These are phyloP conservation scores for Trichoderma sp. DNA, from an alignment of 2,329 filamentous ascomycete genomes.

Conservation along the genomic window DNA sequence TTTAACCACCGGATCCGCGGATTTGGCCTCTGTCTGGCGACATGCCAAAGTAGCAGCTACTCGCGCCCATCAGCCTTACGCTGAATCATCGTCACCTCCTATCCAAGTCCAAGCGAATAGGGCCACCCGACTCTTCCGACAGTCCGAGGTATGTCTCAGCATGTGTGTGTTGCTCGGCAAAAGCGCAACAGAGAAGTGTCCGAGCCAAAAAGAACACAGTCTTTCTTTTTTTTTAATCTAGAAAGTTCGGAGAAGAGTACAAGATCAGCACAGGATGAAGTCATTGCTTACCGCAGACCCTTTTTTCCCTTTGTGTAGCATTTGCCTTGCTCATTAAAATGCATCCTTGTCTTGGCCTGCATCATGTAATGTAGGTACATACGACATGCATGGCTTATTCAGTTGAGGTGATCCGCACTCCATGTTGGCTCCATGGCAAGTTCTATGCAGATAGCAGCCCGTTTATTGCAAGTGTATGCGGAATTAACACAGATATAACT, in stretches of 20 bases:
- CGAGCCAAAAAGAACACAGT: not conserved
- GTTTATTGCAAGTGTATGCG: not conserved
- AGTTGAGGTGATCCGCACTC: not conserved
- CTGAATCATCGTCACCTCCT: not conserved
- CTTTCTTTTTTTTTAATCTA: not conserved
- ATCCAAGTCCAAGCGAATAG: not conserved
- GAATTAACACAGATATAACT: not conserved
- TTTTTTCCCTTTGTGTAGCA: not conserved
- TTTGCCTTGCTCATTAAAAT: not conserved
- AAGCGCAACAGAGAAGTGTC: not conserved
- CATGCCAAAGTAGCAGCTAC: not conserved
- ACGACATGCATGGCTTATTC: not conserved
- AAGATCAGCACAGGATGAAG: not conserved
- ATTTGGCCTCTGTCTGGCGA: not conserved
- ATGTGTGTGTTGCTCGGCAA: not conserved
- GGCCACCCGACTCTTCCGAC: conserved; percentile 23
- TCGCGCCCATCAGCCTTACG: not conserved
- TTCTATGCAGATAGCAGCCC: not conserved
- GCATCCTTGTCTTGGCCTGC: not conserved
- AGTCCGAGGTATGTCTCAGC: not conserved
- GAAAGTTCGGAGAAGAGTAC: not conserved
- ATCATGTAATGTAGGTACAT: not conserved
- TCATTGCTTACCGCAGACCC: not conserved
- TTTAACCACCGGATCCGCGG: too few relatives aligned
- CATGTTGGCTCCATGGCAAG: not conserved